Percentiles rank a stretch among this genome's conserved stretches.
Conservation (phyloP, 116 monocot genomes). For the Trichopus zeylanicus region DNA sequence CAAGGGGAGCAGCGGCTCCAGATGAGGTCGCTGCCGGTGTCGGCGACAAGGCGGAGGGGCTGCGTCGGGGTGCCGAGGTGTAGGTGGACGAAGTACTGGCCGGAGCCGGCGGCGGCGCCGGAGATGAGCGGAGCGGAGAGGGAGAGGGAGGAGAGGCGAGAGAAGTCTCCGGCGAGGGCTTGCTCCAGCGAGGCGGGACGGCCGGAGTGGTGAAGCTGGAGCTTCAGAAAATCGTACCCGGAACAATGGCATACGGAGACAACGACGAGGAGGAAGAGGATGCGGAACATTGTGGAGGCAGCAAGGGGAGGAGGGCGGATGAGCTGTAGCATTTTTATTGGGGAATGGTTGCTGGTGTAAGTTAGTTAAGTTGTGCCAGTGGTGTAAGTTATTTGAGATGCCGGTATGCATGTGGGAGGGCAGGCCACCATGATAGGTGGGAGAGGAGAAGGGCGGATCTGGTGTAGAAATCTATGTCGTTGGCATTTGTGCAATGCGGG, state of each 20-base stretch:
- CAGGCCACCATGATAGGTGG: too few relatives aligned
- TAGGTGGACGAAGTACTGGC: constrained; percentile 38
- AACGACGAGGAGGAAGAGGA: background rate
- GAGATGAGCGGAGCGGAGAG: constrained; percentile 24
- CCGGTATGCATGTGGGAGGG: too few relatives aligned
- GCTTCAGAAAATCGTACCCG: background rate
- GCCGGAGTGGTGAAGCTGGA: background rate
- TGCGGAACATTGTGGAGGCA: background rate
- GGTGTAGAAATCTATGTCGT: too few relatives aligned
- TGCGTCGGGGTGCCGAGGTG: constrained; percentile 29
- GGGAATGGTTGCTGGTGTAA: too few relatives aligned
- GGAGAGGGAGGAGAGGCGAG: constrained; percentile 17
- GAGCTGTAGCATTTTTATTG: too few relatives aligned
- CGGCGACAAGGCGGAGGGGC: constrained; percentile 28
- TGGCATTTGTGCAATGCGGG: too few relatives aligned
- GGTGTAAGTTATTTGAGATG: too few relatives aligned
- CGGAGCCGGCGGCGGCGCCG: constrained; percentile 26
- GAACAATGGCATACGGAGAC: too few relatives aligned
- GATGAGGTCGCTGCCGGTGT: constrained; percentile 62
- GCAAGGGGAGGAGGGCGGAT: too few relatives aligned
- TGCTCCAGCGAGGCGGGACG: constrained; percentile 1
- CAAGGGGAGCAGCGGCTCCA: constrained; percentile 44
- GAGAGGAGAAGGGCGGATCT: too few relatives aligned
- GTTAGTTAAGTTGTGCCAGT: too few relatives aligned
- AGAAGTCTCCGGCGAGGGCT: constrained; percentile 8